Conservation (phyloP, 1,139 yeast genomes). For the Diutina scorzettiae region DNA sequence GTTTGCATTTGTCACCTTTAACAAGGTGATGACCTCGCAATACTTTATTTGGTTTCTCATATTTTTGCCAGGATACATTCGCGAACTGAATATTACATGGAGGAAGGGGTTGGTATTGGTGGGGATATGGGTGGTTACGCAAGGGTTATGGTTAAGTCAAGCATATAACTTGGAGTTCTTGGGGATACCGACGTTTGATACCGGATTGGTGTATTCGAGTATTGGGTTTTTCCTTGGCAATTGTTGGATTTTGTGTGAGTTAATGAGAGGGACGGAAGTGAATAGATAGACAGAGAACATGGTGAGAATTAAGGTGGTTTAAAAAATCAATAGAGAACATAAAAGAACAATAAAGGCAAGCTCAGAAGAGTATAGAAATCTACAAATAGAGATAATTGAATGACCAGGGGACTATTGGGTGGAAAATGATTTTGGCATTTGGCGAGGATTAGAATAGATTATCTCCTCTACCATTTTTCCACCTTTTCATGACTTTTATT, state of each 20-base stretch:
- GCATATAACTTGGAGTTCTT: conserved; percentile 77
- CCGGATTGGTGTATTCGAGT: conserved; percentile 48
- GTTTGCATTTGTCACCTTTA: conserved; percentile 77
- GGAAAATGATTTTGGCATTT: no score
- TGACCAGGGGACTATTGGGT: no score
- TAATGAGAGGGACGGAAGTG: no score
- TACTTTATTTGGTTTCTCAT: conserved; percentile 91
- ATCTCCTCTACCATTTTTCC: no score
- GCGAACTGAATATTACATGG: conserved; percentile 26
- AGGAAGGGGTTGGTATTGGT: conserved; percentile 26
- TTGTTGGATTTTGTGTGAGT: conserved; percentile 47
- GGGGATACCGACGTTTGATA: conserved; percentile 56
- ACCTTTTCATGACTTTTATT: no score
- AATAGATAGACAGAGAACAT: no score
- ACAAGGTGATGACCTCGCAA: conserved; percentile 90
- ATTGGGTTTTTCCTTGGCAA: conserved; percentile 59
- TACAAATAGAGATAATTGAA: no score
- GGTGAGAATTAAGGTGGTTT: no score
- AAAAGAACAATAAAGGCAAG: no score
- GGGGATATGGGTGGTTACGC: conserved; percentile 55
- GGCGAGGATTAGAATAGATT: no score
- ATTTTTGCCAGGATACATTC: conserved; percentile 60
- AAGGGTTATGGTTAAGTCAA: conserved; percentile 64
- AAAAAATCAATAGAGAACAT: no score
- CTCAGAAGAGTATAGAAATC: no score